A percentile compares a stretch with the other conserved stretches of the same genome.
Evolutionary conservation across 805 yeast species (phyloP).

Genomic region (Candida koratica): DNA sequence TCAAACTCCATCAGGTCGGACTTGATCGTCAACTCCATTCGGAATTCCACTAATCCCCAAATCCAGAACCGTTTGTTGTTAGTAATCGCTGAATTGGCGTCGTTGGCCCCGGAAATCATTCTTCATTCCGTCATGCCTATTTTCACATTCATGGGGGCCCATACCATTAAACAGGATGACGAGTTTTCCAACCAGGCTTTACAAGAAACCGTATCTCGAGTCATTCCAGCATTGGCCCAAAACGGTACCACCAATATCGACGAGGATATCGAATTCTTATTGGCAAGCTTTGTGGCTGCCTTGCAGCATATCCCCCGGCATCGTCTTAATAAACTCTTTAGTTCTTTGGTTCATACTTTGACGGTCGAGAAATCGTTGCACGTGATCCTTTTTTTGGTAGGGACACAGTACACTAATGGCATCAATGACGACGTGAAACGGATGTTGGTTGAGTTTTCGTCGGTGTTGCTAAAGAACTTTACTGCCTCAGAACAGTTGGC

Average conservation of each 20-base stretch:
- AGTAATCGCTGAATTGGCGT: constrained; percentile 83
- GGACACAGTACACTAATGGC: constrained; percentile 60
- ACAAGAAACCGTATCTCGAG: constrained; percentile 84
- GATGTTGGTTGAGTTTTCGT: constrained; percentile 65
- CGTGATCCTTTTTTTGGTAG: constrained; percentile 70
- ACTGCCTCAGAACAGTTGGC: constrained; percentile 61
- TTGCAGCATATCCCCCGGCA: constrained; percentile 95
- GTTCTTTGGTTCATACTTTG: constrained; percentile 71
- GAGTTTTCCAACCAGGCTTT: constrained; percentile 90
- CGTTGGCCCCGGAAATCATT: constrained; percentile 84
- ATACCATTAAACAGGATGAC: constrained; percentile 93
- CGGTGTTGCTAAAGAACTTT: constrained; percentile 66
- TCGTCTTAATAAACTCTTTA: constrained; percentile 81
- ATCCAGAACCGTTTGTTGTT: constrained; percentile 85
- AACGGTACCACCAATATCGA: constrained; percentile 31
- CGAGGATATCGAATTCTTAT: constrained; percentile 60
- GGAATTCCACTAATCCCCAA: constrained; percentile 88
- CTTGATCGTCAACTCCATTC: constrained; percentile 82
- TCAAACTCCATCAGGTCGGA: constrained; percentile 78
- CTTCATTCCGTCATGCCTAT: constrained; percentile 99
- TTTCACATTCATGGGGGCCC: constrained; percentile 98
- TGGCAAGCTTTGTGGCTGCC: constrained; percentile 90
- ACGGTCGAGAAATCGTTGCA: constrained; percentile 66
- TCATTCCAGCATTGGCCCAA: constrained; percentile 75
- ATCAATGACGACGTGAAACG: constrained; percentile 49